Base-by-base conservation (phyloP, 805 yeast species). In the Pichia rugopelliculosa region DNA sequence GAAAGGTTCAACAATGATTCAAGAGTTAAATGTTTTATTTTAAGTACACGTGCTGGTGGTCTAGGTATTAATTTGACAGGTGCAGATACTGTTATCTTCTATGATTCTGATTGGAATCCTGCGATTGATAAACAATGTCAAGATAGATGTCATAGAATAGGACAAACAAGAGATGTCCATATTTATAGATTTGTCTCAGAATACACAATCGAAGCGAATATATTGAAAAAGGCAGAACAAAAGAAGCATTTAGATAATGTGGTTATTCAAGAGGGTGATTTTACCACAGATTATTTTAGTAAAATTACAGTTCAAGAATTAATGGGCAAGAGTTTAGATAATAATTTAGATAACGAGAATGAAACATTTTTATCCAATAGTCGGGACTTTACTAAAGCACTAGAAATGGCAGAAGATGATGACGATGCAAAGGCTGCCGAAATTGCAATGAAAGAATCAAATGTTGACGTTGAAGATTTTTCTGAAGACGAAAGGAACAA, bases 101-200 rank as follows among this genome's bases (percentile, higher is more conserved):
- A 95, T 64, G 99, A 93, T 66, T 88, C 96, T 3, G 99, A 91
- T 67, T 91, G 99, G 99, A 93, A 93, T 62, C 99, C 99, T 2
- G 96, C 98, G 1, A 93, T 93, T 97, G 99, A 93, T 65, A 88
- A 89, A 61, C 99, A 93, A 67, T 93, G 99, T 69, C 99, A 93
- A 67, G 99, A 93, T 68, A 82, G 99, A 65, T 93, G 98, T 68
- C 99, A 93, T 65, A 84, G 99, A 72, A 93, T 93, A 64, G 99
- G 99, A 7, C 99, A 93, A 65, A 88, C 95, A 17, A 76, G 99
- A 59, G 99, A 93, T 62, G 99, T 93, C 33, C 99, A 93, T 65
- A 93, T 93, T 48, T 93, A 95, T 70, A 73, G 99, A 52, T 85
- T 93, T 66, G 98, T 93, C 23, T 86, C 96, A 24, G 99, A 93